Base-by-base conservation (phyloP, 2,329 filamentous ascomycete genomes). In the Pseudocercospora eumusae region DNA sequence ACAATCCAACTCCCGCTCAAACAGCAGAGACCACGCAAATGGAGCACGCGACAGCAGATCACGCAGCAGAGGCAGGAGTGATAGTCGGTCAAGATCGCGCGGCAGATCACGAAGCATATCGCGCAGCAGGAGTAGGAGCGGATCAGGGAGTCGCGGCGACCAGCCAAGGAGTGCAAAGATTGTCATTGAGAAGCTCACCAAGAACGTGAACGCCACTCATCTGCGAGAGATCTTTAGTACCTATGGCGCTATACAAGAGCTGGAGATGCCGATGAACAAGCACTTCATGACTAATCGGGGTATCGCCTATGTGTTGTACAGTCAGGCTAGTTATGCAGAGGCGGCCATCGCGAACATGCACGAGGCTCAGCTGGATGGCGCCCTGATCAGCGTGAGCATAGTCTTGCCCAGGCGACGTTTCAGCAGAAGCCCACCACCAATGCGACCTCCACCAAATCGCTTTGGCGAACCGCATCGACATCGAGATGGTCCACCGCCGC, bases 111-210 rank as follows among this genome's bases (percentile, higher is more conserved):
- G 74, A 44, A 77, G 74, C 61, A 64, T 49, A 59, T 63, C 64
- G 28, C 67, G 64, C 54, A 64, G 62, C 58, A 62, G 55, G 18
- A 63, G 59, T 42, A 52, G 56, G 7, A 61, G 63, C 44, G 58
- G 60, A 45, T 65, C 66, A 13, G 63, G 58, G 52, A 64, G 64
- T 10, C 68, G 63, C 36, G 61, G 63, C 10, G 49, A 66, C 8
- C 56, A 59, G 7, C 72, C 70, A 2, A 68, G 65, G 42, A 69
- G 64, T 60, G 69, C 72, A 52, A 74, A 97, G 91, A 93, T 99
- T 74, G 92, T 99, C 18, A 90, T 99, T 52, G 95, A 99, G 77
- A 93, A 96, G 66, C 83, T 99, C 72, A 96, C 93, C 3, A 96
- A 96, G 76, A 98, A 96, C 72, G 89, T 99, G 69, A 96, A 91